Base-by-base conservation (phyloP, 495 filamentous ascomycete species). In the Trichocladium antarcticum region DNA sequence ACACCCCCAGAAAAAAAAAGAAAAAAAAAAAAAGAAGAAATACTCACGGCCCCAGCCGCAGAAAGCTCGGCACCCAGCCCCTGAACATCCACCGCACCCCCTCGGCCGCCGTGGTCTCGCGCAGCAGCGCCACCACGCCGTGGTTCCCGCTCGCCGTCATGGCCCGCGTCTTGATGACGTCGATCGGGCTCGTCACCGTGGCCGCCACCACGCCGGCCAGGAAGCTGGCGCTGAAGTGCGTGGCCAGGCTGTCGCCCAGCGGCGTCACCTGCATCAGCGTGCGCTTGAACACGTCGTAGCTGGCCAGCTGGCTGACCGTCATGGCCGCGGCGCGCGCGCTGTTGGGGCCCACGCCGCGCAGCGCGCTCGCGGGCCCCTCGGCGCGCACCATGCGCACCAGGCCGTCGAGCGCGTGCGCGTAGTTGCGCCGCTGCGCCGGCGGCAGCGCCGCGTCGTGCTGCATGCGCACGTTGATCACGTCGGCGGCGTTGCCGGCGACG, bases 381-480 rank as follows among this genome's bases (percentile, higher is more conserved):
- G 84, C 78, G 42, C 82, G 75, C 7, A 78, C 75, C 87, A 95
- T 94, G 40, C 86, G 78, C 10, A 85, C 67, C 47, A 98, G 66
- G 2, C 92, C 92, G 60, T 98, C 83, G 22, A 95, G 61, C 3
- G 89, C 93, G 58, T 97, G 74, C 42, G 79, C 79, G 73, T 98
- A 98, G 68, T 94, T 89, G 19, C 89, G 79, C 3, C 87, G 81
- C 53, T 92, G 70, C 1, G 71, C 72, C 2, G 69, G 58, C 0
- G 89, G 85, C 5, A 95, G 77, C 0, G 89, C 79, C 11, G 85
- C 82, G 63, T 97, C 92, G 70, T 90, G 83, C 66, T 98, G 92
- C 92, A 98, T 98, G 54, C 92, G 88, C 36, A 98, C 92, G 68
- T 98, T 98, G 49, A 96, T 75, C 10, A 98, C 85, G 62, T 98